Evolutionary conservation across 2,329 filamentous ascomycete genomes (phyloP).

Genomic region (Nothomitra cinnamomea): DNA sequence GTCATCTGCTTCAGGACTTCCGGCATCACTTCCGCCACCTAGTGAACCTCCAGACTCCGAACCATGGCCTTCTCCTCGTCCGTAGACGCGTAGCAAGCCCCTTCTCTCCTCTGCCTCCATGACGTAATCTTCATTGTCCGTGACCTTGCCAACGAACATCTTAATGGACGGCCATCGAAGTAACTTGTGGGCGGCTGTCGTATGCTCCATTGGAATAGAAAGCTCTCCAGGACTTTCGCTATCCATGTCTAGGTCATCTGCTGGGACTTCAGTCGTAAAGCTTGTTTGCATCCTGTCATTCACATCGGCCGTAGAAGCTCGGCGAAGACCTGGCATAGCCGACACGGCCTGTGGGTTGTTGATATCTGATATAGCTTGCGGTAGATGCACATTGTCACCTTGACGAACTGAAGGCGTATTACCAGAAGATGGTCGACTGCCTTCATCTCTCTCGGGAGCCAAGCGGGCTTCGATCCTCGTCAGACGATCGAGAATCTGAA

Average conservation of each 20-base stretch:
- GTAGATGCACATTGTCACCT: too few species aligned
- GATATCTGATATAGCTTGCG: background rate
- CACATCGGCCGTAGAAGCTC: background rate
- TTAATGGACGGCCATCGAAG: slow-evolving; percentile 55
- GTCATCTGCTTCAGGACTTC: slow-evolving; percentile 13
- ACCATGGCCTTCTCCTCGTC: slow-evolving; percentile 58
- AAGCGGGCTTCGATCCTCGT: slow-evolving; percentile 20
- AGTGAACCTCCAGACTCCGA: slow-evolving; percentile 29
- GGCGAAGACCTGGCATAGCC: background rate
- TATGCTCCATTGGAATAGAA: slow-evolving; percentile 70
- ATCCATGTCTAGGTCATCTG: slow-evolving; percentile 14
- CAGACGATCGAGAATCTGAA: slow-evolving; percentile 29
- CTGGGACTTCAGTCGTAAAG: background rate
- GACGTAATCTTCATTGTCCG: slow-evolving; percentile 51
- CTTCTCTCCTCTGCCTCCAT: slow-evolving; percentile 58
- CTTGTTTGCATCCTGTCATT: background rate
- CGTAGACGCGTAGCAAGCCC: slow-evolving; percentile 58
- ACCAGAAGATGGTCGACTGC: background rate
- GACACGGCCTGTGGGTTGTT: background rate
- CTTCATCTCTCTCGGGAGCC: slow-evolving; percentile 14
- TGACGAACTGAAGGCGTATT: background rate
- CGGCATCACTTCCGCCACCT: slow-evolving; percentile 24
- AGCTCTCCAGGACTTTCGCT: slow-evolving; percentile 33
- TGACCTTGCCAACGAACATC: slow-evolving; percentile 38
- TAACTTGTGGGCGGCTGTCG: slow-evolving; percentile 72